Conservation (phyloP, 139 green algal species). For the Ettlia oleoabundans region DNA sequence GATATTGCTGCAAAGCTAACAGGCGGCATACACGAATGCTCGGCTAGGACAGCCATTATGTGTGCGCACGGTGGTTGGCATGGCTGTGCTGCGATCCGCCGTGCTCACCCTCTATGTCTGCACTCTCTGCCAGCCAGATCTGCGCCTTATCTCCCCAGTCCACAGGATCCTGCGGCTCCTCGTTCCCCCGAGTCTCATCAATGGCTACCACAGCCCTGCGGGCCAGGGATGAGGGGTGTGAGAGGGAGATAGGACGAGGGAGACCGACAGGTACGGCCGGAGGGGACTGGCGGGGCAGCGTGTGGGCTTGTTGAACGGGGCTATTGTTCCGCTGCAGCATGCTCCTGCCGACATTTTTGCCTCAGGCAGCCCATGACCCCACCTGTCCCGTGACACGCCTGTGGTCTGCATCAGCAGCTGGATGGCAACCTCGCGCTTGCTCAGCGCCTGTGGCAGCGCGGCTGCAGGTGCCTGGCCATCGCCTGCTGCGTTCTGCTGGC, state of each 20-base stretch:
- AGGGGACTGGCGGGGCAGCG: no score
- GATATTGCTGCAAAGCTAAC: no score
- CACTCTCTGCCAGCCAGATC: neutral
- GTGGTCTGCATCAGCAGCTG: slow-evolving; percentile 1
- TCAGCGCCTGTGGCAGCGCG: neutral
- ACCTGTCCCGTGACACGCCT: slow-evolving; percentile 7
- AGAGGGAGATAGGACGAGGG: no score
- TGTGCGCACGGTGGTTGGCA: no score
- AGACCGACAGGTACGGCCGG: no score
- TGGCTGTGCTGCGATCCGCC: no score
- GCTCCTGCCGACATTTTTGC: neutral
- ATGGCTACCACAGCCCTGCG: neutral
- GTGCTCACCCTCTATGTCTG: neutral
- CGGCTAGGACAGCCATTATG: no score
- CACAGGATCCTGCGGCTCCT: neutral
- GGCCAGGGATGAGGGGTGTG: no score
- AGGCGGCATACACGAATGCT: no score
- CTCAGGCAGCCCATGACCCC: neutral
- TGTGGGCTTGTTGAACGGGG: no score
- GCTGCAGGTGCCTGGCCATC: neutral
- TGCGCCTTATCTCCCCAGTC: neutral
- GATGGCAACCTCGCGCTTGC: neutral
- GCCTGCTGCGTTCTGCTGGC: neutral
- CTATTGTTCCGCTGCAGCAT: no score
- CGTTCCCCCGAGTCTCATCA: neutral